A percentile compares a stretch with the other conserved stretches of the same genome.
Conservation (phyloP, 2,329 filamentous ascomycete species). For the Aureobasidium uvarum region DNA sequence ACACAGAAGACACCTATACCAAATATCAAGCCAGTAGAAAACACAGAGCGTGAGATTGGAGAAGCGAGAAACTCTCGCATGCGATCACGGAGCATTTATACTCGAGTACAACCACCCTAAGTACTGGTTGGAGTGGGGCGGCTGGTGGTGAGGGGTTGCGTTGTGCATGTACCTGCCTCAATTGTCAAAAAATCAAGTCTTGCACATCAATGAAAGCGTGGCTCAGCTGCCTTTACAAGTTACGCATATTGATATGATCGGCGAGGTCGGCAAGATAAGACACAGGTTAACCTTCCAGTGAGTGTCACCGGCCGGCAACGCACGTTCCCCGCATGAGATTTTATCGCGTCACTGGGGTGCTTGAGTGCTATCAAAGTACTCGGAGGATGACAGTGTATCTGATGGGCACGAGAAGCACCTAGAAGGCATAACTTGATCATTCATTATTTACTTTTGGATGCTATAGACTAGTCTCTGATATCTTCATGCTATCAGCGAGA, state of each 20-base stretch:
- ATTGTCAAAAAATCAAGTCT: not conserved
- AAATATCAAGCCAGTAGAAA: not conserved
- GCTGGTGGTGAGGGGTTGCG: constrained; percentile 1
- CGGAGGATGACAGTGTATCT: not conserved
- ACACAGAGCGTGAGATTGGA: not conserved
- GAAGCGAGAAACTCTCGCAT: not conserved
- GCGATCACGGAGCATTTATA: constrained; percentile 15
- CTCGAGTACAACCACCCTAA: not conserved
- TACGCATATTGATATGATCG: constrained; percentile 4
- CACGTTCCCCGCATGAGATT: not conserved
- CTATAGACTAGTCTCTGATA: constrained; percentile 8
- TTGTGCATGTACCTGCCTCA: constrained; percentile 7
- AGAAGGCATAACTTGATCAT: not conserved
- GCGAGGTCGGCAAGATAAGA: constrained; percentile 11
- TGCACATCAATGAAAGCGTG: not conserved
- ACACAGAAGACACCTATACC: not conserved
- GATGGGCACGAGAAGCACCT: not conserved
- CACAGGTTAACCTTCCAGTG: not conserved
- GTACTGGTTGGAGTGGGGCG: not conserved
- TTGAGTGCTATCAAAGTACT: not conserved
- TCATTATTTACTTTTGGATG: constrained; percentile 20
- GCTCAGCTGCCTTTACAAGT: constrained; percentile 10
- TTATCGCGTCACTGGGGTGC: constrained; percentile 1
- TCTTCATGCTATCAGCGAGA: not conserved
- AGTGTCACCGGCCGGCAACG: not conserved